These are phyloP conservation scores for Sinapis alba DNA, from an alignment of 441 rosid species.

Conservation along the genomic window DNA sequence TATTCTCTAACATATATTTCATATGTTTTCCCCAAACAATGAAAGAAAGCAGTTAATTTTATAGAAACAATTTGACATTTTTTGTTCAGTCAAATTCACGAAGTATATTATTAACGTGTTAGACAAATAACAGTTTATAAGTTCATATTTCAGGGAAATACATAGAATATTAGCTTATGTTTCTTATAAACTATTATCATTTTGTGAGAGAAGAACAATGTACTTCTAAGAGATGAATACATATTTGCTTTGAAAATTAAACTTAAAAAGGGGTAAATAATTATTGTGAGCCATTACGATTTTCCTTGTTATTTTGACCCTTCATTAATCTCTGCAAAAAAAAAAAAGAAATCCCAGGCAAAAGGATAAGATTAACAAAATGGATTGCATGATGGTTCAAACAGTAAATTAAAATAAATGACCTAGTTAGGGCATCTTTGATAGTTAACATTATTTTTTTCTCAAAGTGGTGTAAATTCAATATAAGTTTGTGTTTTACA, in stretches of 20 bases:
- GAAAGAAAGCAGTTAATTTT: too few relatives aligned
- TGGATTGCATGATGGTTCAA: not conserved
- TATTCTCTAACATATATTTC: too few relatives aligned
- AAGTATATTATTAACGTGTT: not conserved
- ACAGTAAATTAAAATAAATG: constrained; percentile 26
- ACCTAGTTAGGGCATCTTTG: too few relatives aligned
- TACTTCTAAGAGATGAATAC: too few relatives aligned
- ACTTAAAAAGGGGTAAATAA: not conserved
- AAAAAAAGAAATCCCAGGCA: not conserved
- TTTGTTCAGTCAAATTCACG: too few relatives aligned
- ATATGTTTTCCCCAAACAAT: too few relatives aligned
- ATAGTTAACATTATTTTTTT: too few relatives aligned
- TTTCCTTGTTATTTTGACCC: not conserved
- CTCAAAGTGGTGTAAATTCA: too few relatives aligned
- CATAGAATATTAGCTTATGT: not conserved
- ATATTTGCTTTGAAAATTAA: not conserved
- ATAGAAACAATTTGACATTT: too few relatives aligned
- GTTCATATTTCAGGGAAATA: not conserved
- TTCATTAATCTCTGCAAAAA: not conserved
- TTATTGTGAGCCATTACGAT: not conserved
- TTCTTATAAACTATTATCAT: not conserved
- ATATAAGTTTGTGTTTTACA: too few relatives aligned
- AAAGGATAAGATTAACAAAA: not conserved
- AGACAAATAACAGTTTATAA: not conserved
- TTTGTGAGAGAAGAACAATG: too few relatives aligned